Conservation (phyloP, 192 early-diverging fungal genomes). For the Podila clonocystis region DNA sequence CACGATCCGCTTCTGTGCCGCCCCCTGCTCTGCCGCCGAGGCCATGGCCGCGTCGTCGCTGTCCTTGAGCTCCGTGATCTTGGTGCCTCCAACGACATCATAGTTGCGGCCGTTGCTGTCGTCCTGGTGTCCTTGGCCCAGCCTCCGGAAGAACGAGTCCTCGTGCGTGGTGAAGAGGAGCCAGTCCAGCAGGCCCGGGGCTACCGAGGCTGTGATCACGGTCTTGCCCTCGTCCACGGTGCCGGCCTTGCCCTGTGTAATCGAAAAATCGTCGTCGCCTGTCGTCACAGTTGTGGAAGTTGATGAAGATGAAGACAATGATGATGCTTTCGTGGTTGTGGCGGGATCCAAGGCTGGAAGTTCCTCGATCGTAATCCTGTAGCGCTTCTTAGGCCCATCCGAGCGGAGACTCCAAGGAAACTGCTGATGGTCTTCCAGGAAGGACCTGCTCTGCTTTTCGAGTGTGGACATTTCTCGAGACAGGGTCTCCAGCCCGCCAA, state of each 20-base stretch:
- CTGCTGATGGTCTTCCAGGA: constrained; percentile 12
- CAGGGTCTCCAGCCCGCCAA: constrained; percentile 41
- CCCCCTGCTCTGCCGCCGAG: constrained; percentile 8
- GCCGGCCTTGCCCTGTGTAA: constrained; percentile 33
- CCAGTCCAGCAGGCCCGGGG: constrained; percentile 46
- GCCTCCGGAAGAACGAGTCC: constrained; percentile 46
- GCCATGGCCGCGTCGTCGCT: not conserved
- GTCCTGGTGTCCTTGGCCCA: not conserved
- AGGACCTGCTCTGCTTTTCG: constrained; percentile 21
- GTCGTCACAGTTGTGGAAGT: not conserved
- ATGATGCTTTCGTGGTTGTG: not conserved
- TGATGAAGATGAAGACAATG: too few species aligned
- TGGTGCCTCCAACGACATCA: not conserved
- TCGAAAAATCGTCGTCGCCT: constrained; percentile 34
- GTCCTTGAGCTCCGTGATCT: constrained; percentile 27
- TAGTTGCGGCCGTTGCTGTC: not conserved
- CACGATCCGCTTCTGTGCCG: constrained; percentile 9
- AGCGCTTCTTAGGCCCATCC: constrained; percentile 42
- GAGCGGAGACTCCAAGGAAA: constrained; percentile 34
- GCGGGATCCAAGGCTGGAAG: constrained; percentile 17
- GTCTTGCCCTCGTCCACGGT: constrained; percentile 48
- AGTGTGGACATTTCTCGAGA: constrained; percentile 32
- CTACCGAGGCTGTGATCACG: constrained; percentile 34
- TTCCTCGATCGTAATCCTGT: constrained; percentile 45
- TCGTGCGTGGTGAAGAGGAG: constrained; percentile 48